Evolutionary conservation across 2,329 filamentous ascomycete genomes (phyloP), one percentile per base, ranked within the genome.

Genomic region (Fusarium nematophilum): DNA sequence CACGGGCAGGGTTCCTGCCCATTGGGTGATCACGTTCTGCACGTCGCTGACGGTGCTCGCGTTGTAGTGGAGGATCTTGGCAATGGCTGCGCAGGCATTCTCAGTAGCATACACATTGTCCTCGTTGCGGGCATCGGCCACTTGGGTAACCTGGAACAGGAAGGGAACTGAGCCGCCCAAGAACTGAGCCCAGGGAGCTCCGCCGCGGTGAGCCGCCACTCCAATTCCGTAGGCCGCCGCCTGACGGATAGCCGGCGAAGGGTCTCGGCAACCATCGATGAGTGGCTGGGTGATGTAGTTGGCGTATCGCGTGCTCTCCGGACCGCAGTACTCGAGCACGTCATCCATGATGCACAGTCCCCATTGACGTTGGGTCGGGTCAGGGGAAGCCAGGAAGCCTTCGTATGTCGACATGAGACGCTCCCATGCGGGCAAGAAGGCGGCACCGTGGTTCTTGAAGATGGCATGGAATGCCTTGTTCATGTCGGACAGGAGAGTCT

Each of bases 391-490:
- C 63, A 97, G 88, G 75, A 98, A 98, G 26, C 83, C 83, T 68
- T 93, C 88, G 75, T 98, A 98, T 51, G 92, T 96, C 9, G 84
- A 81, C 75, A 97, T 87, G 18, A 99, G 83, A 47, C 87, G 86
- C 73, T 97, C 91, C 93, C 94, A 99, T 34, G 92, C 83, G 5
- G 88, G 90, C 48, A 99, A 83, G 82, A 99, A 99, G 9, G 84
- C 81, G 9, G 87, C 83, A 18, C 92, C 91, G 73, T 97, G 93
- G 79, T 97, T 93, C 82, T 98, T 98, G 84, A 99, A 99, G 65
- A 99, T 92, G 57, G 93, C 94, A 78, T 99, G 95, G 85, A 96
- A 99, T 1, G 95, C 94, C 82, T 99, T 99, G 86, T 99, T 99
- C 95, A 99, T 99, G 72, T 99, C 95, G 2, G 93, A 97, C 36